These are phyloP conservation scores for Diaporthe eres DNA, from an alignment of 2,329 filamentous ascomycete species.

Conservation along the genomic window DNA sequence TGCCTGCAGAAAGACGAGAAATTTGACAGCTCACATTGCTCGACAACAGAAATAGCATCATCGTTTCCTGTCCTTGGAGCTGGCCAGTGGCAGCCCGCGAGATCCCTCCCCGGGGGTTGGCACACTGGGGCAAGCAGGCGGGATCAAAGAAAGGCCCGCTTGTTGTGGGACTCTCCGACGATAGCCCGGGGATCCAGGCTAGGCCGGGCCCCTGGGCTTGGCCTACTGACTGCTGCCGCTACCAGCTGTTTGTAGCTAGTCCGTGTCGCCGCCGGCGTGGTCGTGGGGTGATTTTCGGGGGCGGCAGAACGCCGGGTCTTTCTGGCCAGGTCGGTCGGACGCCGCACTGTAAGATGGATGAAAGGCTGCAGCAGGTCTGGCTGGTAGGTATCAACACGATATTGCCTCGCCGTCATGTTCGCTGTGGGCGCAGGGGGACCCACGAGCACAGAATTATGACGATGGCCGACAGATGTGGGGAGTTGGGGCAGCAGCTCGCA, in stretches of 20 bases:
- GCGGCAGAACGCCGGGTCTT: constrained; percentile 24
- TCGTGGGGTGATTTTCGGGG: constrained; percentile 18
- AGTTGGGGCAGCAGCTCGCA: constrained; percentile 12
- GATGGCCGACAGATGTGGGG: constrained; percentile 7
- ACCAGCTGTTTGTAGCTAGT: constrained; percentile 9
- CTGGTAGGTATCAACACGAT: background rate
- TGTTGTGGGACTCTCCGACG: constrained; percentile 15
- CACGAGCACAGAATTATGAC: constrained; percentile 16
- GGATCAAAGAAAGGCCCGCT: constrained; percentile 23
- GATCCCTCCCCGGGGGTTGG: background rate
- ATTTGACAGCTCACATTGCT: constrained; percentile 19
- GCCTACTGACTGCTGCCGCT: background rate
- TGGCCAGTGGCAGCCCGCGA: constrained; percentile 13
- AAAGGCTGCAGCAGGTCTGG: background rate
- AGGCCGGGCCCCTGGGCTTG: constrained; percentile 11
- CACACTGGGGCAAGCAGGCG: constrained; percentile 21
- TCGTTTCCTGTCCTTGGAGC: background rate
- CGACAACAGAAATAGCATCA: constrained; percentile 33
- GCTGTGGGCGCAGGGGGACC: background rate
- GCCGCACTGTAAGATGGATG: constrained; percentile 26
- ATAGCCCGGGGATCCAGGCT: constrained; percentile 8
- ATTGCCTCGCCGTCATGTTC: constrained; percentile 20
- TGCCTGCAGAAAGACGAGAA: constrained; percentile 4
- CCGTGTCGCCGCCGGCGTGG: constrained; percentile 14
- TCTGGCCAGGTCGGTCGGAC: background rate